Evolutionary conservation across 805 yeast genomes (phyloP).

Genomic region (Nakazawaea populi): DNA sequence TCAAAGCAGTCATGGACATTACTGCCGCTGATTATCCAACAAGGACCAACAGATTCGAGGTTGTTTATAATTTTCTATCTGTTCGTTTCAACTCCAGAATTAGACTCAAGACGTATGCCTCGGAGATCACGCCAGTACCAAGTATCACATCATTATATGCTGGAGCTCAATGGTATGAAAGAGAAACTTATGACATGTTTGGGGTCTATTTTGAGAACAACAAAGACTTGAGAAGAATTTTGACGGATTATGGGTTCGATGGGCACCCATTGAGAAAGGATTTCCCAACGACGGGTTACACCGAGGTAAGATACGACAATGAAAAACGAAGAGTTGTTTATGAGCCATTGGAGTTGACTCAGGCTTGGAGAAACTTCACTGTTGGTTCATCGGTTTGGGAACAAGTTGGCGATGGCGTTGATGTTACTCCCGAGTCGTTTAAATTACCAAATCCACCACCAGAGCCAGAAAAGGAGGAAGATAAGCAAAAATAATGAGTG

Average conservation of each 20-base stretch:
- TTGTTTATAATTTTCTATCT: constrained; percentile 76
- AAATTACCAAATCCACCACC: constrained; percentile 80
- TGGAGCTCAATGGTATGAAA: constrained; percentile 88
- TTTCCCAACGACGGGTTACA: constrained; percentile 89
- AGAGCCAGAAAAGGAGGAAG: constrained; percentile 51
- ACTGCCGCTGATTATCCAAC: constrained; percentile 87
- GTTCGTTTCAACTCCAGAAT: constrained; percentile 82
- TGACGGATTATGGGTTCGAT: constrained; percentile 90
- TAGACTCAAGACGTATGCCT: constrained; percentile 84
- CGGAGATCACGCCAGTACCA: constrained; percentile 78
- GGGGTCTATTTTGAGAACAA: constrained; percentile 86
- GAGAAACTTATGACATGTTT: constrained; percentile 84
- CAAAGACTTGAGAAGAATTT: constrained; percentile 83
- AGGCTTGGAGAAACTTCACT: constrained; percentile 86
- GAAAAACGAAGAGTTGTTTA: constrained; percentile 86
- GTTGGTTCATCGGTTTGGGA: constrained; percentile 91
- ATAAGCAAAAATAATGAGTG: constrained; percentile 25
- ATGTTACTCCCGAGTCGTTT: constrained; percentile 74
- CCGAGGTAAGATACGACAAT: constrained; percentile 85
- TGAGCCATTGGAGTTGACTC: constrained; percentile 86
- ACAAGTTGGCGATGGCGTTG: constrained; percentile 84
- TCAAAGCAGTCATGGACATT: constrained; percentile 70
- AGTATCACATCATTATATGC: constrained; percentile 64
- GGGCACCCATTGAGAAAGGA: constrained; percentile 90
- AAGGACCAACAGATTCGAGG: constrained; percentile 79